A percentile compares a stretch with the other conserved stretches of the same genome.
phyloP scores from a whole-genome alignment of 768 basidiomycete species.

The Steccherinum ochraceum region DNA sequence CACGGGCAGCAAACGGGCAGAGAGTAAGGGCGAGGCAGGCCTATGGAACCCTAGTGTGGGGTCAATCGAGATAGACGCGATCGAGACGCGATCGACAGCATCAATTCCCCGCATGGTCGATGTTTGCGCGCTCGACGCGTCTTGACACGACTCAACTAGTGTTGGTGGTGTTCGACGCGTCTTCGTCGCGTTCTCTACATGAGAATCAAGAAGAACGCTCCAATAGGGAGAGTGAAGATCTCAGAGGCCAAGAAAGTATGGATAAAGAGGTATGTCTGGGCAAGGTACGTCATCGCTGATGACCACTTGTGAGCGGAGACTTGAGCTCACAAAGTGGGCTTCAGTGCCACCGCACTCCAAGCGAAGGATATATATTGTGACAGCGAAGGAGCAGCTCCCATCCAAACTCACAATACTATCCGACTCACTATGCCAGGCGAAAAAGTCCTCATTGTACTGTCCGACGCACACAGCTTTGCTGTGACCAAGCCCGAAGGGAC shows the following conservation, averaged over 20 bases:
- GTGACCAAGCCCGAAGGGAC: conserved; percentile 15
- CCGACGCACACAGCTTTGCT: conserved; percentile 16
- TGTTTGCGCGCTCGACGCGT: neutral
- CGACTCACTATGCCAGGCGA: conserved; percentile 6
- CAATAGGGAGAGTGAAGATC: too few relatives aligned
- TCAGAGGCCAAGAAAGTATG: too few relatives aligned
- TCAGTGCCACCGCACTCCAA: neutral
- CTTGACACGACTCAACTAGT: neutral
- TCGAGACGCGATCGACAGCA: neutral
- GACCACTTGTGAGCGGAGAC: neutral
- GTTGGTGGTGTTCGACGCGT: neutral
- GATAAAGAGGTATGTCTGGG: neutral
- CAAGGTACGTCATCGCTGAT: neutral
- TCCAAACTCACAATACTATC: neutral
- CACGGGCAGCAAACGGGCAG: neutral
- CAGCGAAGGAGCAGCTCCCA: neutral
- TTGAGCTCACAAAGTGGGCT: neutral
- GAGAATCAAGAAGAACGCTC: neutral
- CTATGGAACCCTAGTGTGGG: neutral
- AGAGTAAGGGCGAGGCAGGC: neutral
- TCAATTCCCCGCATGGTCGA: neutral
- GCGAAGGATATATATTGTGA: neutral
- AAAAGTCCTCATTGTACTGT: conserved; percentile 21
- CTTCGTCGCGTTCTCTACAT: neutral
- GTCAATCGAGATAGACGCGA: neutral